A percentile compares a stretch with the other conserved stretches of the same genome.
These are phyloP conservation scores for Trypanosoma vivax DNA, from an alignment of 208 protist species.

Conservation along the genomic window DNA sequence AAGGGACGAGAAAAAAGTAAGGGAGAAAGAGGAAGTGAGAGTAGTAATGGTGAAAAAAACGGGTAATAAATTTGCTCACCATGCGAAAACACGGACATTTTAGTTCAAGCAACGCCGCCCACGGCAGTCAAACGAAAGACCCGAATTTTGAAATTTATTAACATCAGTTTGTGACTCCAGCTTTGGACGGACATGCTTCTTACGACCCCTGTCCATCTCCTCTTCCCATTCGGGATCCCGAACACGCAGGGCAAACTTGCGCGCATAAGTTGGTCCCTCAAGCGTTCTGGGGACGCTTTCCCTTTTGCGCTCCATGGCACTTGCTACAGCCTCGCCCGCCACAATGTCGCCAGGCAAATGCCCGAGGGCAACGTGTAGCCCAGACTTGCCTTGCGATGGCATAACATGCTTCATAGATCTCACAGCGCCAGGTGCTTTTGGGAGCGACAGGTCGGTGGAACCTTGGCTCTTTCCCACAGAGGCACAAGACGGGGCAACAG, in stretches of 20 bases:
- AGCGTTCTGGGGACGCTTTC: slow-evolving; percentile 36
- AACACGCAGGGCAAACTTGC: slow-evolving; percentile 72
- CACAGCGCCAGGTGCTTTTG: no score
- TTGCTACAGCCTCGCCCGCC: slow-evolving; percentile 37
- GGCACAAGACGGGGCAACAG: no score
- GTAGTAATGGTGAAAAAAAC: no score
- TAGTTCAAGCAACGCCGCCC: slow-evolving; percentile 10
- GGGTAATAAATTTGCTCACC: no score
- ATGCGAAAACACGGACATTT: neutral
- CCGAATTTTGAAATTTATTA: slow-evolving; percentile 24
- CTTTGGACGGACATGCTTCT: slow-evolving; percentile 66
- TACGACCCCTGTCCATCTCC: slow-evolving; percentile 78
- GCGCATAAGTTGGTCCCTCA: slow-evolving; percentile 31
- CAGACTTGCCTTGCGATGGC: no score
- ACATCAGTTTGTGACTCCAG: slow-evolving; percentile 12
- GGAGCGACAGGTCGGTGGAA: no score
- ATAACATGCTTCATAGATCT: no score
- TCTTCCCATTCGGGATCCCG: slow-evolving; percentile 76
- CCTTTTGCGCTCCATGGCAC: slow-evolving; percentile 29
- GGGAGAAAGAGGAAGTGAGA: no score
- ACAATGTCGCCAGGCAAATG: neutral
- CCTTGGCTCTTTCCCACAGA: no score
- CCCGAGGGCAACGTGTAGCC: no score
- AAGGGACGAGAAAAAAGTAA: no score
- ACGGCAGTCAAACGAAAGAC: slow-evolving; percentile 25